Conservation (phyloP, 331 rosid species). For the Spiraea crenata region DNA sequence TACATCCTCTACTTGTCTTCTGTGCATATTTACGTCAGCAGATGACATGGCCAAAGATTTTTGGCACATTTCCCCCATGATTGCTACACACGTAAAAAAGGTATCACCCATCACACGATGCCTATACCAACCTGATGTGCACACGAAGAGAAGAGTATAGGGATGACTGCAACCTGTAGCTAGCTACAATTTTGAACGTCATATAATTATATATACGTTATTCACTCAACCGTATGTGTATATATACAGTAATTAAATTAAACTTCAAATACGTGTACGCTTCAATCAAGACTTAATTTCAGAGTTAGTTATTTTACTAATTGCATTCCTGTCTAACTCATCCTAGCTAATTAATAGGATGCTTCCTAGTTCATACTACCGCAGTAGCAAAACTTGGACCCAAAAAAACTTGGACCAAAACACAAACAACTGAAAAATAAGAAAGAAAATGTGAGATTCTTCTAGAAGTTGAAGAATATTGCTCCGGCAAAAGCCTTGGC, state of each 20-base stretch:
- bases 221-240: too few relatives aligned
- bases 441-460: slow-evolving; percentile 15
- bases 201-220: too few relatives aligned
- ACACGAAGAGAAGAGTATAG: too few relatives aligned
- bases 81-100: slow-evolving; percentile 11
- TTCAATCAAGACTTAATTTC: too few relatives aligned
- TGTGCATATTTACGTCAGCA: slow-evolving; percentile 1
- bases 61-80: background rate
- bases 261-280: too few relatives aligned
- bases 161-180: too few relatives aligned
- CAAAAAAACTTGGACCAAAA: background rate
- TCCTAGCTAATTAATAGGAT: background rate
- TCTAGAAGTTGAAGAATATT: slow-evolving; percentile 24
- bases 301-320: too few relatives aligned
- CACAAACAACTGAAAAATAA: background rate
- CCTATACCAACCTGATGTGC: too few relatives aligned
- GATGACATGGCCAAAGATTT: background rate
- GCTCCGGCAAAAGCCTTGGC: background rate
- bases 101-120: background rate
- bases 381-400: background rate
- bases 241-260: too few relatives aligned
- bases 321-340: too few relatives aligned
- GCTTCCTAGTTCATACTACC: background rate
- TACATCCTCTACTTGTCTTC: too few relatives aligned
- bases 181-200: too few relatives aligned